Conservation (phyloP, 139 green algal species). For the Pleodorina starrii region DNA sequence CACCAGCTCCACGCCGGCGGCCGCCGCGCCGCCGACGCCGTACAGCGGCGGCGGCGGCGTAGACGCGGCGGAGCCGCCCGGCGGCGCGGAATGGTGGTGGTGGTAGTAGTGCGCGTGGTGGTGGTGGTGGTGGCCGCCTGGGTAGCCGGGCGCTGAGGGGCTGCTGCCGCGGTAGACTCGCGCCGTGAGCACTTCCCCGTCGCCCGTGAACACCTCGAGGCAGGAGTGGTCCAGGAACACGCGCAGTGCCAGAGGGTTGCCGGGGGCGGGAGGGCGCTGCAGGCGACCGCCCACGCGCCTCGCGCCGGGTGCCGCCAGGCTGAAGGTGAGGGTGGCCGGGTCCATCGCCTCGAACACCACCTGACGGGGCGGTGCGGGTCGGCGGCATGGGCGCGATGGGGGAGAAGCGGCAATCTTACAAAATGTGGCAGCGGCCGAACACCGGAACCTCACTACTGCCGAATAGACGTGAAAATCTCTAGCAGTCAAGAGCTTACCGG, state of each 20-base stretch:
- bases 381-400: too few species aligned
- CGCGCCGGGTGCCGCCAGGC: slow-evolving; percentile 61
- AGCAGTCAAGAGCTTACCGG: too few species aligned
- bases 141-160: neutral
- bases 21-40: neutral
- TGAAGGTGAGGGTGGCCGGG: slow-evolving; percentile 72
- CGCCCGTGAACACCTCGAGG: slow-evolving; percentile 77
- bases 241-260: slow-evolving; percentile 72
- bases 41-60: neutral
- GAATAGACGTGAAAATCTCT: too few species aligned
- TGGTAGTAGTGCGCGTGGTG: neutral
- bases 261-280: slow-evolving; percentile 47
- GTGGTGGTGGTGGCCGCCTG: neutral
- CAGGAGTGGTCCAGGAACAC: slow-evolving; percentile 86
- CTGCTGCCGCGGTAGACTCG: slow-evolving; percentile 80
- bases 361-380: too few species aligned
- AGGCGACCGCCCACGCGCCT: slow-evolving; percentile 76
- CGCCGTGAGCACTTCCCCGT: slow-evolving; percentile 78
- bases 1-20: slow-evolving; percentile 40
- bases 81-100: neutral
- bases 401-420: too few species aligned
- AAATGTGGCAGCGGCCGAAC: too few species aligned
- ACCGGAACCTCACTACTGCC: too few species aligned
- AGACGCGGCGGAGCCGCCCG: neutral
- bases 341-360: slow-evolving; percentile 77